Evolutionary conservation across 768 basidiomycete genomes (phyloP), one percentile per base, ranked within the genome.

Genomic region (Sporobolomyces phaffii): DNA sequence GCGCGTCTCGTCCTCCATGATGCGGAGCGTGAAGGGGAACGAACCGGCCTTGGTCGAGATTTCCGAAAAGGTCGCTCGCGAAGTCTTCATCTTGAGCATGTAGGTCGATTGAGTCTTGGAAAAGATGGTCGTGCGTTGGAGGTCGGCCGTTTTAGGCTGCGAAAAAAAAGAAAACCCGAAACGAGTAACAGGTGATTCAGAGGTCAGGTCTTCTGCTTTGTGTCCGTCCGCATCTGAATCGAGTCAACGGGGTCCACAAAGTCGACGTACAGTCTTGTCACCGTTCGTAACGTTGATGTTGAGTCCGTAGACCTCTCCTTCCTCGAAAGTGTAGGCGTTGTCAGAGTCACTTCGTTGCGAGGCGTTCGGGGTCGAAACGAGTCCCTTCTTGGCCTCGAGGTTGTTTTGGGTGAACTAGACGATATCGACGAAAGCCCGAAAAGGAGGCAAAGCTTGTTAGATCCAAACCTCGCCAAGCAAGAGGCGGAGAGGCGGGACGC

Each of bases 11-110:
- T 98, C 94, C 70, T 94, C 94, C 64, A 98, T 83, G 50, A 83
- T 83, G 68, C 96, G 90, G 69, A 99, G 84, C 74, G 93, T 97
- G 83, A 99, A 97, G 38, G 96, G 94, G 85, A 99, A 98, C 7
- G 91, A 83, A 29, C 94, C 94, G 45, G 96, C 90, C 79, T 97
- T 98, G 83, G 91, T 93, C 80, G 93, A 90, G 74, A 97, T 90
- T 79, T 98, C 94, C 54, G 89, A 89, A 81, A 97, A 98, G 45
- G 94, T 87, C n/a, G 87, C 84, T 69, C 94, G 88, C 48, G 92
- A 93, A 70, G 89, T 94, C 82, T 94, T 97, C 86, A 94, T 87
- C 82, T 98, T 98, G 76, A 98, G 83, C 77, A 91, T 90, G 80
- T 98, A 98, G 44, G 89, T 93, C 17, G 65, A 90, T 84, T 10